phyloP scores from a whole-genome alignment of 768 basidiomycete genomes.

The Rhizopogon vesiculosus region DNA sequence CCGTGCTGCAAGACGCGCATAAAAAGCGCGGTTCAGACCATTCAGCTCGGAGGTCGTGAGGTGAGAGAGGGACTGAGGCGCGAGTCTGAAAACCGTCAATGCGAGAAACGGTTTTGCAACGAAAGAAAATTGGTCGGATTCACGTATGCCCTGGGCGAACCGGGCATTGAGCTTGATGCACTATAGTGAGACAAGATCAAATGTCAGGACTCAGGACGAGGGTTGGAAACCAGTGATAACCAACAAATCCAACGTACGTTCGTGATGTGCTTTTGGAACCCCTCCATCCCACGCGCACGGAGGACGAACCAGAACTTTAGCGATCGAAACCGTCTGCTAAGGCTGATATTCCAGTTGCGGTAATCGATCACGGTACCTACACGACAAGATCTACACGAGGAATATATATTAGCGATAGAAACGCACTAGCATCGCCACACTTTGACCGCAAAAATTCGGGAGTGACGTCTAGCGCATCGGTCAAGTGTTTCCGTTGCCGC shows the following conservation, averaged over 20 bases:
- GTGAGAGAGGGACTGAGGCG: conserved; percentile 28
- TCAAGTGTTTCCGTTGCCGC: not conserved
- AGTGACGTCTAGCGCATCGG: no score
- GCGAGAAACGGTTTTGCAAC: conserved; percentile 69
- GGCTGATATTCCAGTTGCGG: conserved; percentile 30
- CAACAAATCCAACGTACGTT: conserved; percentile 34
- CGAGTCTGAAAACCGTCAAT: conserved; percentile 71
- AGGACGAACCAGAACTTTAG: conserved; percentile 92
- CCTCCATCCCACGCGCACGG: conserved; percentile 73
- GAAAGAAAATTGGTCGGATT: conserved; percentile 52
- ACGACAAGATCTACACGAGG: no score
- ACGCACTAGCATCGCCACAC: no score
- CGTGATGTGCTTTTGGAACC: conserved; percentile 76
- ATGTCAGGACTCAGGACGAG: not conserved
- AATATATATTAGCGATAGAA: no score
- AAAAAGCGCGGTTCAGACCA: conserved; percentile 60
- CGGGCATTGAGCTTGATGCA: conserved; percentile 50
- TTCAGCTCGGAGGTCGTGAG: conserved; percentile 29
- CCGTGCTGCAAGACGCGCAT: conserved; percentile 50
- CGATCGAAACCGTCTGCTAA: conserved; percentile 85
- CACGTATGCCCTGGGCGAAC: conserved; percentile 51
- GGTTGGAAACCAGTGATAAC: not conserved
- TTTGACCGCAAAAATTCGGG: no score
- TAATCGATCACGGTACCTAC: no score
- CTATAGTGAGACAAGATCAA: conserved; percentile 29